Base-by-base conservation (phyloP, 192 early-diverging fungal genomes). In the Podila verticillata region DNA sequence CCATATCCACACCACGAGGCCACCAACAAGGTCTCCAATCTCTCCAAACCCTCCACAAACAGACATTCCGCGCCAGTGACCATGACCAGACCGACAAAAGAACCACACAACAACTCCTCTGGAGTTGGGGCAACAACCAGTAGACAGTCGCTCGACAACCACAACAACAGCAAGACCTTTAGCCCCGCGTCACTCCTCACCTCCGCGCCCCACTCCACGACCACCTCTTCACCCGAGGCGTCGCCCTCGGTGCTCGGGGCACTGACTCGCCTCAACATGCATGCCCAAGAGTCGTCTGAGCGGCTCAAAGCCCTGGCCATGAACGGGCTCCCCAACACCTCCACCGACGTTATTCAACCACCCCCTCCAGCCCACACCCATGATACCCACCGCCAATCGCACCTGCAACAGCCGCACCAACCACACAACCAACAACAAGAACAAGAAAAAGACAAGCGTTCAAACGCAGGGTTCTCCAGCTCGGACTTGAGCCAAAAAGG, bases 311-410 rank as follows among this genome's bases (percentile, higher is more conserved):
- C 51, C 51, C 24, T 54, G 22, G 10, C 51, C 20, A 54, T 54
- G 51, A 54, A 54, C 24, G 51, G 51, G 51, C 51, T 54, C 22
- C 51, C 51, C 54, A 64, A 39, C 22, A 31, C 36, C 58, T 48
- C 51, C n/a, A 39, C 54, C 29, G 69, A 79, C 35, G 20, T 72
- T 8, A 79, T 71, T 31, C 75, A 79, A 49, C 63, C 69, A 5
- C 69, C 75, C 28, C 75, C 75, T 34, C 65, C 24, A 20, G 68
- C 75, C 15, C 68, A 79, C 59, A 67, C 69, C 3, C 57, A 71
- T 8, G 69, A 72, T n/a, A 57, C 59, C 17, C 67, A 63, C 39
- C 75, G 70, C 34, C 68, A 78, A 7, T 48, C 67, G 17, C 63
- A 26, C 7, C 35, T 22, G 35, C 47, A 4, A 48, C 60, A 9